Conservation (phyloP, 441 rosid species). For the Brassica balearica region DNA sequence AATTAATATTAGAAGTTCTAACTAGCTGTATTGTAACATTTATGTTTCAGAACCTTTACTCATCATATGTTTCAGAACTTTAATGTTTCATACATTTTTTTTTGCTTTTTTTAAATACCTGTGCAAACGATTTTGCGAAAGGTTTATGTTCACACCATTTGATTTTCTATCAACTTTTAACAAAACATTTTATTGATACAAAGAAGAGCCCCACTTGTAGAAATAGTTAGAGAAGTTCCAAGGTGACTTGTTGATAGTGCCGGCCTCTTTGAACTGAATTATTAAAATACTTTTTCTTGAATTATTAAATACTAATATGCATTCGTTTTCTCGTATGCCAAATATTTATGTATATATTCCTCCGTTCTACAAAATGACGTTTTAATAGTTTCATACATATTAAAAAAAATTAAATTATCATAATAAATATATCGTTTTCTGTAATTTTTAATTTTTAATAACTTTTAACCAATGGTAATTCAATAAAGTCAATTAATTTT, state of each 20-base stretch:
- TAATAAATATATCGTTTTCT: no score
- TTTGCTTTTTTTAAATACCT: neutral
- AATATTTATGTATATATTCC: neutral
- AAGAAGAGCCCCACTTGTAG: neutral
- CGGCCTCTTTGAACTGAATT: no score
- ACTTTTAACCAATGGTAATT: no score
- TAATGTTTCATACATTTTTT: neutral
- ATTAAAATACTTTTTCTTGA: neutral
- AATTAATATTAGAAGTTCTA: neutral
- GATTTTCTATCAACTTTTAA: neutral
- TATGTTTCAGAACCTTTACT: neutral
- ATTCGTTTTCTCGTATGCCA: neutral
- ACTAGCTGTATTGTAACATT: neutral
- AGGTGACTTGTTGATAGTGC: neutral
- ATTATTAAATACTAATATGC: neutral
- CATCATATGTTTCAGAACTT: neutral
- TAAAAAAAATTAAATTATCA: no score
- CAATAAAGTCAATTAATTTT: no score
- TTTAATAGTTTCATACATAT: no score
- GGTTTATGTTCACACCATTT: neutral
- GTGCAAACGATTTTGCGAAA: neutral
- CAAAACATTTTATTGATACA: neutral
- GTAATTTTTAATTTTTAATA: no score
- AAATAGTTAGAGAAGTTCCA: constrained; percentile 1
- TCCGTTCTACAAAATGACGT: no score